Evolutionary conservation across 1,284 basidiomycete genomes (phyloP), one percentile per base, ranked within the genome.

Genomic region (Coniophora puteana): DNA sequence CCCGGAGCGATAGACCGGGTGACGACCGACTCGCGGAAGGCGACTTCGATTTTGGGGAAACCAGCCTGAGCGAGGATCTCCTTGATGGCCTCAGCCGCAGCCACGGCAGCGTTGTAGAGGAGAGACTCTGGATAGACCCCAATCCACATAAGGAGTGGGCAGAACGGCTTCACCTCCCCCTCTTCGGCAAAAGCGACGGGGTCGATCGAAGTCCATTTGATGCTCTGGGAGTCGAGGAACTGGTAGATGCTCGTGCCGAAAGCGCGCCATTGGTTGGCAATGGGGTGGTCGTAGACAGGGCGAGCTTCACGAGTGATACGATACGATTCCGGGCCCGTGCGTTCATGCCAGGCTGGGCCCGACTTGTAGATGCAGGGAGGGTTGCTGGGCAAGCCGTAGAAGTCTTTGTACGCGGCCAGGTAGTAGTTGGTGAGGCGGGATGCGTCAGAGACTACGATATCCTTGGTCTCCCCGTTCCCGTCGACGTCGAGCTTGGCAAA

Each of bases 331-430:
- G 50, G 50, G 16, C 59, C 59, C 28, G 34, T 47, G 49, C 36
- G 48, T 24, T 51, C 45, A 41, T 38, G 53, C 62, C 59, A 63
- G 33, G 24, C 45, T 40, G 43, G 41, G n/a, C 55, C 59, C 13
- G 48, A 47, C 33, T 60, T 57, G 48, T 51, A 65, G 44, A 66
- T 44, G 37, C 55, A 65, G 28, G 46, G 50, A 39, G 57, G 46
- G 37, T 46, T 34, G 43, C 31, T 44, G 14, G 26, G 26, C 26
- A 28, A 10, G 14, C 54, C 53, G 43, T 51, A 59, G 45, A 63
- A 65, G 53, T 62, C 62, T 42, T 30, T 51, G 46, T 43, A 48
- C 34, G 59, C 57, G 38, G 45, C 36, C 18, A 54, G 50, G 52
- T 59, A 61, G 12, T 47, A 50, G 38, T 49, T 49, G 35, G 51